Base-by-base conservation (phyloP, 352 stramenopile species). In the Globisporangium sylvaticum region DNA sequence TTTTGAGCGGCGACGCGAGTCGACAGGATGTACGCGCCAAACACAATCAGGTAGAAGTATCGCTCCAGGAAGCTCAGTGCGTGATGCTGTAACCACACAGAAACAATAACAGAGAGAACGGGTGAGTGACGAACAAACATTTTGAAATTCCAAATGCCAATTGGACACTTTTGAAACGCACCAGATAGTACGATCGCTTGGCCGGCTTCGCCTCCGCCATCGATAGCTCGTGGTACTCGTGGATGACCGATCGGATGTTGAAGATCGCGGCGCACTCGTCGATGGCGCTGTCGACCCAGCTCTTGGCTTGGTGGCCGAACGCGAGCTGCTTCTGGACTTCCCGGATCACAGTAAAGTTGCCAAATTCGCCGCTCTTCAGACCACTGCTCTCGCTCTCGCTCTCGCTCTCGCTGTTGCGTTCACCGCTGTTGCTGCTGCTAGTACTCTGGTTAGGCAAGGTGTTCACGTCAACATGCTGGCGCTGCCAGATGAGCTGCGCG, bases 21-120 rank as follows among this genome's bases (percentile, higher is more conserved):
- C 18, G 56, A 65, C 3, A 95, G 71, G 60, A 96, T 81, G 70
- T 96, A 97, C 10, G 79, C 75, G 48, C 84, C 89, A 70, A 97
- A 97, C 1, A 95, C 78, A 66, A 97, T 88, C 18, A 97, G 75
- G 61, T 95, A 94, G 58, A 96, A 94, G 66, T 97, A 97, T 2
- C 88, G 83, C 68, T 95, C 83, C 3, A 97, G 65, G 57, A 93
- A 94, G 61, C 83, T 94, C 73, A 94, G 84, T 15, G 89, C 89
- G 44, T 91, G 89, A 61, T 93, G 87, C 81, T 90, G 61, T 7
- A 39, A 12, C 6, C 20, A 39, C 20, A 39, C 7, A 58, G 65
- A n/a, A 2, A 15, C 12, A 44, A 65, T 1, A 32, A 64, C 27
- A 14, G 14, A 20, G 18, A 22, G 20, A 50, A 8, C 18, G 9